These are phyloP conservation scores for Recurvomyces mirabilis DNA, from an alignment of 495 filamentous ascomycete genomes.

Conservation along the genomic window DNA sequence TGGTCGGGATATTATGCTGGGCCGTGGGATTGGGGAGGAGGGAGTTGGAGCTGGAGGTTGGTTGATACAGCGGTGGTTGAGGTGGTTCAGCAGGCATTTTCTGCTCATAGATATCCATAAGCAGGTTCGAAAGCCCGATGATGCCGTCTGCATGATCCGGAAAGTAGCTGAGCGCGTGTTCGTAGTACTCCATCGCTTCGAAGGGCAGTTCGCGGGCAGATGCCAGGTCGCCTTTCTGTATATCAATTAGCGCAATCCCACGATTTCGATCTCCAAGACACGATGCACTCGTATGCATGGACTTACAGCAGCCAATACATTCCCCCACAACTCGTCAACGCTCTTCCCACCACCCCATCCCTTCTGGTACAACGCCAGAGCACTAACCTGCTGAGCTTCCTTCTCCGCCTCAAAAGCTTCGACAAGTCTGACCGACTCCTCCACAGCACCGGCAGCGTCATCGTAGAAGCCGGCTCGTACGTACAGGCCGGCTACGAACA, in stretches of 20 bases:
- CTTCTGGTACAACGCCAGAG: constrained; percentile 42
- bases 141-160: constrained; percentile 70
- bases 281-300: no score
- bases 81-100: constrained; percentile 38
- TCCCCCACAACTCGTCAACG: constrained; percentile 68
- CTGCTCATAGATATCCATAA: constrained; percentile 75
- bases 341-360: constrained; percentile 67
- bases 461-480: constrained; percentile 64
- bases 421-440: constrained; percentile 67
- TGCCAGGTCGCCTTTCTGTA: constrained; percentile 56
- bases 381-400: constrained; percentile 38
- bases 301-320: constrained; percentile 62
- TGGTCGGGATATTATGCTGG: constrained; percentile 6
- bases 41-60: not conserved
- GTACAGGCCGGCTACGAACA: constrained; percentile 79
- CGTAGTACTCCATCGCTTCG: constrained; percentile 60
- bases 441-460: constrained; percentile 65
- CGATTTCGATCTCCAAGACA: no score
- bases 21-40: not conserved
- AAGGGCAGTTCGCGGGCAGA: constrained; percentile 50
- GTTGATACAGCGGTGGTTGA: not conserved
- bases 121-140: constrained; percentile 68
- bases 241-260: constrained; percentile 28
- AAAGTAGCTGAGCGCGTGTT: constrained; percentile 62
- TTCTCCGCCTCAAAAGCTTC: constrained; percentile 43